Evolutionary conservation across 768 basidiomycete species (phyloP), one percentile per base, ranked within the genome.

Genomic region (Clavaria fumosa): DNA sequence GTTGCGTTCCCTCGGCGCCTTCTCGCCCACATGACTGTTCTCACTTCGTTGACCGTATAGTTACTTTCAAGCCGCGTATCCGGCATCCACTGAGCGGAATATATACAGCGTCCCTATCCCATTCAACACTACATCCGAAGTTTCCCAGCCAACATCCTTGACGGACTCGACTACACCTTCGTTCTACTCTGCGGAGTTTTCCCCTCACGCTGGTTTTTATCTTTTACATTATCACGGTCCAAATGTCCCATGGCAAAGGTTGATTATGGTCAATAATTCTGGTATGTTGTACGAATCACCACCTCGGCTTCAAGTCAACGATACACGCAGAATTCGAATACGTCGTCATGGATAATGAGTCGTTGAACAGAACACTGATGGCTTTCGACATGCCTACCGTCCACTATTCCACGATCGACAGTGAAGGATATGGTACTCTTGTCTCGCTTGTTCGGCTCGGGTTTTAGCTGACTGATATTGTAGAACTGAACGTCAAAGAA

Each of bases 401-500:
- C 7, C 67, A 78, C 50, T n/a, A n/a, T n/a, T 72, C 73, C 10
- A 86, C 82, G 0, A 72, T 95, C 21, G 64, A 70, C 26, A 81
- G 68, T 39, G 85, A 90, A 48, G 88, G 80, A 20, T 82, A 78
- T 53, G 83, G 88, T 84, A 45, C 24, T 64, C n/a, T n/a, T 62
- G 40, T 37, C 18, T n/a, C 38, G 22, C 31, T 17, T 40, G 17
- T 20, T 14, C 7, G 22, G 40, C 30, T 23, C 36, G 28, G 6
- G 34, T 37, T 10, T 15, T 34, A 23, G 34, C 39, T 47, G 44
- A 45, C 45, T 54, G 42, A 49, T 36, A 39, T 43, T 34, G 21
- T 47, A 90, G 88, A 86, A 50, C 61, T 96, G 39, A 95, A 95
- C 54, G 82, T 84, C 39, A 69, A 82, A 50, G 91, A 96, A 60